These are phyloP conservation scores for Phenoliferia sp. DNA, from an alignment of 1,284 basidiomycete genomes.

Conservation along the genomic window DNA sequence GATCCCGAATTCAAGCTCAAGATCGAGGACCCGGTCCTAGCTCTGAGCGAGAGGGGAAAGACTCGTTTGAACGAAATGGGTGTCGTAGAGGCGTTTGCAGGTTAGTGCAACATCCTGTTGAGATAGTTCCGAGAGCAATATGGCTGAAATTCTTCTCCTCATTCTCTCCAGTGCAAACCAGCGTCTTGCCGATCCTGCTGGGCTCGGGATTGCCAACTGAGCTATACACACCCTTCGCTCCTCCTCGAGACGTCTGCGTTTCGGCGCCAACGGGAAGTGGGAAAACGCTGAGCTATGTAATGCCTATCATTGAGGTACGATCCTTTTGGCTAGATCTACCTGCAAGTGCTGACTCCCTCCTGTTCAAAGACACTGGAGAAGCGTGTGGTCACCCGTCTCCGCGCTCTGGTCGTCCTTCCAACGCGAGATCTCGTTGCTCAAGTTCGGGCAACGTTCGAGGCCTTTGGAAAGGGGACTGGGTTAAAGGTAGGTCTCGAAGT, in stretches of 20 bases:
- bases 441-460: slow-evolving; percentile 86
- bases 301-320: slow-evolving; percentile 81
- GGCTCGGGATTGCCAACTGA: slow-evolving; percentile 36
- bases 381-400: slow-evolving; percentile 70
- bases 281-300: slow-evolving; percentile 89
- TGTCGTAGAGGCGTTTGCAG: slow-evolving; percentile 77
- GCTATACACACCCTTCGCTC: slow-evolving; percentile 67
- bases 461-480: slow-evolving; percentile 74
- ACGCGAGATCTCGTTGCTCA: slow-evolving; percentile 93
- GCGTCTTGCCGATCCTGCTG: slow-evolving; percentile 71
- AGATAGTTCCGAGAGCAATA: background rate
- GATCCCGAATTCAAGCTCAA: slow-evolving; percentile 54
- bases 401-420: slow-evolving; percentile 89
- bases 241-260: slow-evolving; percentile 82
- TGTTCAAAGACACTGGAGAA: slow-evolving; percentile 58
- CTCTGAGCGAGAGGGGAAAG: slow-evolving; percentile 59
- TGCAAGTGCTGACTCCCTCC: background rate
- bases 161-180: slow-evolving; percentile 64
- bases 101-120: slow-evolving; percentile 48
- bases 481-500: slow-evolving; percentile 58
- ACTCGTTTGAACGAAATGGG: slow-evolving; percentile 65
- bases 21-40: slow-evolving; percentile 47
- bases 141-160: slow-evolving; percentile 2
- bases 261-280: slow-evolving; percentile 96
- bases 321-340: background rate